These are phyloP conservation scores for Cladophialophora yegresii DNA, from an alignment of 2,329 filamentous ascomycete species.

Conservation along the genomic window DNA sequence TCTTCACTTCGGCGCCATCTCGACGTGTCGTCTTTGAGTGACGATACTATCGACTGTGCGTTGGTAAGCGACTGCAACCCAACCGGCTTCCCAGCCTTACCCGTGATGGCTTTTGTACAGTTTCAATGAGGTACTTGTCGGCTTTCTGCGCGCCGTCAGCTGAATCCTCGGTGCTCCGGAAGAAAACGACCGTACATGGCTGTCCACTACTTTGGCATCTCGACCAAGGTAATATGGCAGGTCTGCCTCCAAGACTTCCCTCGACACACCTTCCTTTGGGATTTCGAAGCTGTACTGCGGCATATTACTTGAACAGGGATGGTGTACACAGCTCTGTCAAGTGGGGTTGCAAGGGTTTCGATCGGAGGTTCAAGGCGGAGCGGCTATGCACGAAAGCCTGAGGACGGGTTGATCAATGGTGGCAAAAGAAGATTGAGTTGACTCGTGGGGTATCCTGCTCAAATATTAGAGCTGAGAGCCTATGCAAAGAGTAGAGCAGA, in stretches of 20 bases:
- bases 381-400: conserved; percentile 12
- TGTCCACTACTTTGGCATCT: conserved; percentile 23
- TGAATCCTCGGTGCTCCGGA: not conserved
- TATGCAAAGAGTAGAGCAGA: not conserved
- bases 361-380: not conserved
- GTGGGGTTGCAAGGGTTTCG: conserved; percentile 7
- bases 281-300: conserved; percentile 13
- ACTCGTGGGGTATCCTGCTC: conserved; percentile 7
- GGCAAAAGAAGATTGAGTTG: conserved; percentile 17
- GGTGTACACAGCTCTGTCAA: not conserved
- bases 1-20: conserved; percentile 24
- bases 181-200: conserved; percentile 7
- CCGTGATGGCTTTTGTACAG: conserved; percentile 8
- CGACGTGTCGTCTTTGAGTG: conserved; percentile 23
- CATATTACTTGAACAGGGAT: conserved; percentile 15
- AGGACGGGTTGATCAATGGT: conserved; percentile 16
- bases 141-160: conserved; percentile 13
- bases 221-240: conserved; percentile 23
- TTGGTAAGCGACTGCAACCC: not conserved
- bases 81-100: conserved; percentile 8
- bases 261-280: conserved; percentile 22
- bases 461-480: conserved; percentile 17
- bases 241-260: conserved; percentile 24
- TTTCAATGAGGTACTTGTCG: conserved; percentile 22
- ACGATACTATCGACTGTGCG: conserved; percentile 17